Percentiles rank a stretch among this genome's conserved stretches.
These are phyloP conservation scores for Trichoderma sp. DNA, from an alignment of 2,329 filamentous ascomycete species.

Conservation along the genomic window DNA sequence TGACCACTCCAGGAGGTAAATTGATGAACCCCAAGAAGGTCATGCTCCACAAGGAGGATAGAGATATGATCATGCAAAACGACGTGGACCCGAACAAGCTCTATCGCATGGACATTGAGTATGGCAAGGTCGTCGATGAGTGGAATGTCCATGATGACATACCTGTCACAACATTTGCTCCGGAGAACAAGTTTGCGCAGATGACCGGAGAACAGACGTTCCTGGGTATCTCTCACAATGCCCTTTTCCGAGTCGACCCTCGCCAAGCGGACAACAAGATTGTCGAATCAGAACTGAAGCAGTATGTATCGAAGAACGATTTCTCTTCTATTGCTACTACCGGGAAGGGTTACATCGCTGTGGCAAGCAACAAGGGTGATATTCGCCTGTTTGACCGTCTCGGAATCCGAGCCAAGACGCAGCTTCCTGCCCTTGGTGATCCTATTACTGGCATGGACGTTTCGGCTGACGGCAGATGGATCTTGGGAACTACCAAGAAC, in stretches of 20 bases:
- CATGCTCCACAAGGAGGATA: constrained; percentile 91
- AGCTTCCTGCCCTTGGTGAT: constrained; percentile 92
- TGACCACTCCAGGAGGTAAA: constrained; percentile 83
- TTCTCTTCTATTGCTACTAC: constrained; percentile 95
- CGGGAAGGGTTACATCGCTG: constrained; percentile 93
- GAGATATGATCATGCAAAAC: constrained; percentile 87
- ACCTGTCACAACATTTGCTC: constrained; percentile 85
- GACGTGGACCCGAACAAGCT: constrained; percentile 81
- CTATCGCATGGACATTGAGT: constrained; percentile 97
- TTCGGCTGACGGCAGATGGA: constrained; percentile 92
- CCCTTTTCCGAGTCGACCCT: constrained; percentile 90
- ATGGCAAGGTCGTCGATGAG: constrained; percentile 96
- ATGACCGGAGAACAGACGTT: constrained; percentile 96
- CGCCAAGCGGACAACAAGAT: constrained; percentile 88
- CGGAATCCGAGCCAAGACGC: constrained; percentile 96
- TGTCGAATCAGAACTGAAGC: constrained; percentile 89
- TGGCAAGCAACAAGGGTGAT: constrained; percentile 97
- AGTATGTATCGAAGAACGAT: constrained; percentile 95
- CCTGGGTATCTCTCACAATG: constrained; percentile 88
- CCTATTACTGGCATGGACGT: constrained; percentile 94
- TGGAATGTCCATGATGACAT: constrained; percentile 99
- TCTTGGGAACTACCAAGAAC: constrained; percentile 89
- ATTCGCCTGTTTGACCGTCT: constrained; percentile 95
- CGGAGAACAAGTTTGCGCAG: constrained; percentile 97
- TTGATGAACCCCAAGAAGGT: constrained; percentile 94